These are phyloP conservation scores for Trametes villosa DNA, from an alignment of 768 basidiomycete genomes.

Conservation along the genomic window DNA sequence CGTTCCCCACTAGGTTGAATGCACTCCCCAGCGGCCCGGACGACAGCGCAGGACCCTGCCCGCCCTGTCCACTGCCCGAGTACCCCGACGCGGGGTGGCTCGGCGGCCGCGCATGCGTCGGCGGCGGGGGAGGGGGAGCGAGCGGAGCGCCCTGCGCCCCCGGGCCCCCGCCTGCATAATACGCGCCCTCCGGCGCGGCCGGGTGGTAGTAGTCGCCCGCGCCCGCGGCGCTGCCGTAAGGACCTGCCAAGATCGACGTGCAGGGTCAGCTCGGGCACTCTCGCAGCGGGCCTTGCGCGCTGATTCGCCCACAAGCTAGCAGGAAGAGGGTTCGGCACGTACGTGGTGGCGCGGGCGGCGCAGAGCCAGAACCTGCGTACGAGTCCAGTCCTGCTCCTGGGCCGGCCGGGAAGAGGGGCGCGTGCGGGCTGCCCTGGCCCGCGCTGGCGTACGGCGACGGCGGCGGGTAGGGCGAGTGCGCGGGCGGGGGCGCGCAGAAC, in stretches of 20 bases:
- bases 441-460: neutral
- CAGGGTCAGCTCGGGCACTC: conserved; percentile 23
- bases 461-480: conserved; percentile 2
- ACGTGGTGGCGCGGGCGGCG: conserved; percentile 45
- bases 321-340: conserved; percentile 27
- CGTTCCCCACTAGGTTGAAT: conserved; percentile 54
- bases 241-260: conserved; percentile 22
- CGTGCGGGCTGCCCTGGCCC: neutral
- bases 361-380: conserved; percentile 18
- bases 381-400: neutral
- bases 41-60: conserved; percentile 24
- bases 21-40: conserved; percentile 45
- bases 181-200: neutral
- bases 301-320: too few species aligned
- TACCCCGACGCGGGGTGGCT: conserved; percentile 15
- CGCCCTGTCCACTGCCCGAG: neutral
- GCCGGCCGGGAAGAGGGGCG: conserved; percentile 12
- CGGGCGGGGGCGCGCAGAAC: conserved; percentile 6
- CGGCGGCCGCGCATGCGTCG: conserved; percentile 27
- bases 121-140: conserved; percentile 29
- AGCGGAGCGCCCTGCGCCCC: neutral
- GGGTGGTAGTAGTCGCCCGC: conserved; percentile 13
- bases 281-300: too few species aligned
- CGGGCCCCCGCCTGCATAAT: neutral
- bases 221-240: conserved; percentile 35